phyloP scores from a whole-genome alignment of 2,329 filamentous ascomycete genomes.

The Zalaria sp. region DNA sequence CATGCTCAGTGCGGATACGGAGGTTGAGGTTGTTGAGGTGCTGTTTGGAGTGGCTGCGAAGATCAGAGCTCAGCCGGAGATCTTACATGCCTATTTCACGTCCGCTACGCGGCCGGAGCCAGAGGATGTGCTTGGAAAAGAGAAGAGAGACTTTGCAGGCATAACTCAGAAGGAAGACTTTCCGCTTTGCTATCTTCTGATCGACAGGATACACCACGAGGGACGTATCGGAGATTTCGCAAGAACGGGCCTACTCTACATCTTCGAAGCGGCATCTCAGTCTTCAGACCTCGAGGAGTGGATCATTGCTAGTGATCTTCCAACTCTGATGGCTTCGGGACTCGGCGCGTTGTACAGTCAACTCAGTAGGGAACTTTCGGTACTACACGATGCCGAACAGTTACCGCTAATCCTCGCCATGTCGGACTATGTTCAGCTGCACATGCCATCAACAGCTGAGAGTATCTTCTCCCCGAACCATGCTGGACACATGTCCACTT shows the following conservation, averaged over 20 bases:
- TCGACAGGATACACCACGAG: slow-evolving; percentile 94
- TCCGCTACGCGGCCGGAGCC: slow-evolving; percentile 20
- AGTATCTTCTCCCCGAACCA: slow-evolving; percentile 63
- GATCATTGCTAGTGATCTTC: slow-evolving; percentile 93
- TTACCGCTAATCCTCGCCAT: slow-evolving; percentile 74
- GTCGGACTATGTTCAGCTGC: slow-evolving; percentile 71
- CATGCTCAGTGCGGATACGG: slow-evolving; percentile 63
- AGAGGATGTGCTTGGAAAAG: slow-evolving; percentile 27
- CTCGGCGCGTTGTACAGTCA: slow-evolving; percentile 66
- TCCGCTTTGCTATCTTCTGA: slow-evolving; percentile 84
- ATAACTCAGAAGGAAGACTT: slow-evolving; percentile 83
- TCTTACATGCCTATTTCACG: slow-evolving; percentile 85
- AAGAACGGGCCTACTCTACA: slow-evolving; percentile 81
- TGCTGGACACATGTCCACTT: slow-evolving; percentile 78
- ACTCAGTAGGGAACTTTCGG: slow-evolving; percentile 63
- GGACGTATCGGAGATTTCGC: slow-evolving; percentile 93
- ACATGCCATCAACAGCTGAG: slow-evolving; percentile 56
- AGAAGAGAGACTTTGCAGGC: slow-evolving; percentile 61
- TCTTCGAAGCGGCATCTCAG: slow-evolving; percentile 82
- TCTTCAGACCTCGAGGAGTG: slow-evolving; percentile 78
- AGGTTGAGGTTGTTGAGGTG: slow-evolving; percentile 80
- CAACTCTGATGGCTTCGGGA: slow-evolving; percentile 92
- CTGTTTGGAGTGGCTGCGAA: slow-evolving; percentile 95
- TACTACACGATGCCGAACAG: slow-evolving; percentile 59
- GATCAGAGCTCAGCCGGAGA: slow-evolving; percentile 76